Evolutionary conservation across 2,329 filamentous ascomycete genomes (phyloP), one percentile per base, ranked within the genome.

Genomic region (Venturia asperata): DNA sequence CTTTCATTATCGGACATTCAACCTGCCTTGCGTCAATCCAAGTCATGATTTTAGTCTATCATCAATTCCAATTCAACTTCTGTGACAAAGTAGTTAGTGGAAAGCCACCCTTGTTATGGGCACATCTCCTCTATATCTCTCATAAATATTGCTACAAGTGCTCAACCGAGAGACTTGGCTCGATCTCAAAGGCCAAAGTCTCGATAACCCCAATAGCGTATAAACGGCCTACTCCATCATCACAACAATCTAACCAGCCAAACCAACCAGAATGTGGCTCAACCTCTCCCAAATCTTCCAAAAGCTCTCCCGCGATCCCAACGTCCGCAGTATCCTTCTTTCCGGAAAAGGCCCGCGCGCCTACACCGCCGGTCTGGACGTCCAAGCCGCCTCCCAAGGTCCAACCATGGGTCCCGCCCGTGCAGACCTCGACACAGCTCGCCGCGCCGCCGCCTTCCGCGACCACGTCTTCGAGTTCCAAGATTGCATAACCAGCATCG

Each of bases 321-420:
- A 87, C 49, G 84, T 96, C 65, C 89, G 93, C 68, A 86, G 84
- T 68, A 83, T 97, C 65, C 78, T 97, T 67, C 81, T 97, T 70
- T 91, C 89, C 34, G 92, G 90, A 64, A 87, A 89, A 24, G 93
- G 93, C 49, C 86, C 91, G 56, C 85, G 86, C 69, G 92, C 91
- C 39, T 97, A 97, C 79, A 92, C 90, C 1, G 82, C 90, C 0
- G 93, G 93, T 0, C 80, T 97, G 24, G 93, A 97, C 75, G 88
- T 97, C 5, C 71, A 74, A 72, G 87, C 87, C 9, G 88, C 89
- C 15, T 82, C 81, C 15, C 71, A 85, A 70, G 80, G 81, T 42
- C 76, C 80, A 1, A 71, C 84, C 24, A 71, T 84, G 21, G 73
- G 58, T 24, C 45, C 56, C 37, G 24, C 73, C 37, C 69, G 69